Percentiles rank a stretch among this genome's conserved stretches.
These are phyloP conservation scores for Begonia fuchsioides DNA, from an alignment of 306 rosid species.

Conservation along the genomic window DNA sequence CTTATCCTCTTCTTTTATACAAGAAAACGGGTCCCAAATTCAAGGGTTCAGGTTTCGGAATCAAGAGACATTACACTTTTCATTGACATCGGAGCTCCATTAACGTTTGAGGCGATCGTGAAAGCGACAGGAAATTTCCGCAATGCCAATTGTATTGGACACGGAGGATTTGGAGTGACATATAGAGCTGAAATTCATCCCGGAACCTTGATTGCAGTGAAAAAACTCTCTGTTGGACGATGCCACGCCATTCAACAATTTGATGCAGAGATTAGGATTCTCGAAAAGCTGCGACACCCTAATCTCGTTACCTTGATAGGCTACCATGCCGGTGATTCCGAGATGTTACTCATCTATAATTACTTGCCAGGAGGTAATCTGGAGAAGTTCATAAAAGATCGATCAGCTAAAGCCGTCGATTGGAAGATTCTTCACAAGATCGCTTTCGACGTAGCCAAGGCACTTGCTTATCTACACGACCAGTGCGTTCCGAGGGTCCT, in stretches of 20 bases:
- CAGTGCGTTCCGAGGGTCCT: conserved; percentile 56
- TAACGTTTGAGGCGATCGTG: conserved; percentile 39
- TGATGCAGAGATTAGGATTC: conserved; percentile 55
- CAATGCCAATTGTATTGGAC: conserved; percentile 41
- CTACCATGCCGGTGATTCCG: conserved; percentile 45
- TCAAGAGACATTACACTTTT: conserved; percentile 23
- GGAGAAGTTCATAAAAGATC: conserved; percentile 45
- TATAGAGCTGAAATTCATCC: conserved; percentile 58
- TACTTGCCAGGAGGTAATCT: conserved; percentile 66
- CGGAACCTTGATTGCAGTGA: conserved; percentile 45
- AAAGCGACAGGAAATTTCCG: conserved; percentile 50
- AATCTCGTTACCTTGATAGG: conserved; percentile 67
- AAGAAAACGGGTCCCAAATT: conserved; percentile 26
- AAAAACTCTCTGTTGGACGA: conserved; percentile 46
- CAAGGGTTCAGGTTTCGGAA: conserved; percentile 23
- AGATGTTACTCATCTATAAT: conserved; percentile 60
- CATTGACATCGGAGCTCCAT: conserved; percentile 27
- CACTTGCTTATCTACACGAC: conserved; percentile 55
- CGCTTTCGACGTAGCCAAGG: conserved; percentile 47
- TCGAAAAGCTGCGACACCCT: conserved; percentile 51
- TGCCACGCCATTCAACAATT: conserved; percentile 66
- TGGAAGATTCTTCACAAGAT: conserved; percentile 50
- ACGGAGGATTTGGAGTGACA: conserved; percentile 62
- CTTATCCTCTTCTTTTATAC: conserved; percentile 23
- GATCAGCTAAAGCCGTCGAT: conserved; percentile 22